phyloP scores from a whole-genome alignment of 2,329 filamentous ascomycete species.

The Paramyrothecium roridum region DNA sequence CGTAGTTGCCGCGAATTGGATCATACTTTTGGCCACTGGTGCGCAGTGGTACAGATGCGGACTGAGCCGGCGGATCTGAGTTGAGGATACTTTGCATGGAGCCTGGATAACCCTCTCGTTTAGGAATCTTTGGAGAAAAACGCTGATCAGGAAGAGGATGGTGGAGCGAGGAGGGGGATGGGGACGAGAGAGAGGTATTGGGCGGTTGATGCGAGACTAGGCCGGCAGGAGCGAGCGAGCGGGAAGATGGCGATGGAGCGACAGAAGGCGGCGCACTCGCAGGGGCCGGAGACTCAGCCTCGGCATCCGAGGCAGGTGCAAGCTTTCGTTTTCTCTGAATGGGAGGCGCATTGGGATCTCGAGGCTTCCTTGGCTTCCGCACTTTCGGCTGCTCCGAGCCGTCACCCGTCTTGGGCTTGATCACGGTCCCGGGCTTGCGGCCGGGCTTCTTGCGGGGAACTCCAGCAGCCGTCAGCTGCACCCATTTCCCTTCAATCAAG shows the following conservation, averaged over 20 bases:
- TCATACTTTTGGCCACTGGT: slow-evolving; percentile 84
- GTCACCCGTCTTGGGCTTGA: slow-evolving; percentile 40
- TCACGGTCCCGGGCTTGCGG: slow-evolving; percentile 58
- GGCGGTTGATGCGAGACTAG: slow-evolving; percentile 22
- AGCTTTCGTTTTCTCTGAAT: slow-evolving; percentile 54
- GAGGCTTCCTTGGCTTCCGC: slow-evolving; percentile 41
- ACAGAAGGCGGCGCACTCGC: slow-evolving; percentile 27
- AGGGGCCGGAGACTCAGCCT: slow-evolving; percentile 31
- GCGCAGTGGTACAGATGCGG: slow-evolving; percentile 45
- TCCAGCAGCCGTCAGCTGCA: slow-evolving; percentile 54
- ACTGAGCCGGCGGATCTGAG: slow-evolving; percentile 36
- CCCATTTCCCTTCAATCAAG: slow-evolving; percentile 35
- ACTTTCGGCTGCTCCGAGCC: slow-evolving; percentile 26
- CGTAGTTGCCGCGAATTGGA: slow-evolving; percentile 76
- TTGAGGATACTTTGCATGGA: slow-evolving; percentile 58
- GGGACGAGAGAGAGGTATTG: slow-evolving; percentile 2
- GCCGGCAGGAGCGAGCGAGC: slow-evolving; percentile 19
- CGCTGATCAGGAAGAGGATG: slow-evolving; percentile 25
- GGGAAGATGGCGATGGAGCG: slow-evolving; percentile 15
- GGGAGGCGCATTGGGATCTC: slow-evolving; percentile 56
- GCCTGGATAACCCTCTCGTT: slow-evolving; percentile 47
- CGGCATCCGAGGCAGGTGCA: slow-evolving; percentile 33
- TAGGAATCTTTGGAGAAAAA: slow-evolving; percentile 43
- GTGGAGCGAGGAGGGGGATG: slow-evolving; percentile 16
- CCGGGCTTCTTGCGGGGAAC: slow-evolving; percentile 62